A percentile compares a stretch with the other conserved stretches of the same genome.
Conservation (phyloP, 2,329 filamentous ascomycete genomes). For the Xylariaceae sp. region DNA sequence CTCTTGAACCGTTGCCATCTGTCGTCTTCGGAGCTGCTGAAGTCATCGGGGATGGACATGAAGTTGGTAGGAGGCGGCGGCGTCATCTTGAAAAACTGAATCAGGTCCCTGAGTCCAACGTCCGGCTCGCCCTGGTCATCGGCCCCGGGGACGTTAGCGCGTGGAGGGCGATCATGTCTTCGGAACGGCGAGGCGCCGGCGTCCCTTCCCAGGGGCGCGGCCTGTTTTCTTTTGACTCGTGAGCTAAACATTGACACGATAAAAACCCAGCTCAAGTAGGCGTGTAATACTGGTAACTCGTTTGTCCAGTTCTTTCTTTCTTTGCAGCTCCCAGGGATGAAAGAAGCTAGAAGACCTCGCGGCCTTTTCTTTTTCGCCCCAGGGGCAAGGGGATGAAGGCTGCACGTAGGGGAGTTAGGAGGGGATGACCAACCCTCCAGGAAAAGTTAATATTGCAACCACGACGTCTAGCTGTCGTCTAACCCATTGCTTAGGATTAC, state of each 20-base stretch:
- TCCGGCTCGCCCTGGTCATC: constrained; percentile 16
- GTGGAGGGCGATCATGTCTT: constrained; percentile 10
- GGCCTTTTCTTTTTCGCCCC: constrained; percentile 17
- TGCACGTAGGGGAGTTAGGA: not conserved
- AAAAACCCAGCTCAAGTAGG: constrained; percentile 12
- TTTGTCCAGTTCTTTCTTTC: not conserved
- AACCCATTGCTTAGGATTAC: constrained; percentile 4
- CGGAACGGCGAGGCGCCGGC: not conserved
- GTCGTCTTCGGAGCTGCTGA: constrained; percentile 26
- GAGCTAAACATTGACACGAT: constrained; percentile 16
- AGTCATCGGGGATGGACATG: constrained; percentile 41
- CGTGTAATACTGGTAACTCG: not conserved
- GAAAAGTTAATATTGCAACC: constrained; percentile 22
- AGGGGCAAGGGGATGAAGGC: constrained; percentile 19
- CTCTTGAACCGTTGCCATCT: constrained; percentile 41
- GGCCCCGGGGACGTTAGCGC: constrained; percentile 15
- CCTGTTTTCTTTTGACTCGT: constrained; percentile 5
- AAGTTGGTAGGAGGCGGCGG: constrained; percentile 46
- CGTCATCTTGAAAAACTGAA: constrained; percentile 41
- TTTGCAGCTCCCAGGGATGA: constrained; percentile 16
- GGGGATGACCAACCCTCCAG: constrained; percentile 6
- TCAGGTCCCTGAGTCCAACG: constrained; percentile 8
- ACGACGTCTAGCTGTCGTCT: not conserved
- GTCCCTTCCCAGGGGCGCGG: constrained; percentile 8
- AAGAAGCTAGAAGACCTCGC: constrained; percentile 10